Conservation (phyloP, 306 rosid species). For the Pueraria montana region DNA sequence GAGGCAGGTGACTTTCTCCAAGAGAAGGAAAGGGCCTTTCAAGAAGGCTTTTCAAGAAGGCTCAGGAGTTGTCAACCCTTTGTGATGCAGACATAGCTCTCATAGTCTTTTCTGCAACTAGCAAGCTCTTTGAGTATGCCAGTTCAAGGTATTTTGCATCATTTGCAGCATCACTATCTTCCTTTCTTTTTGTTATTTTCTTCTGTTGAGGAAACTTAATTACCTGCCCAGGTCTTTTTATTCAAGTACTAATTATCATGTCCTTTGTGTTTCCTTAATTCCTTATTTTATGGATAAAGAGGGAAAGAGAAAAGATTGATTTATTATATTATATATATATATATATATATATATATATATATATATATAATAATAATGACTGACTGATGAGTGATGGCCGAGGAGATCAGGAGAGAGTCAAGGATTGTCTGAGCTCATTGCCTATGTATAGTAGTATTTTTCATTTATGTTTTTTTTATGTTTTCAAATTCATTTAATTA, state of each 20-base stretch:
- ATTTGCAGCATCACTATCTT: neutral
- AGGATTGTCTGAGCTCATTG: neutral
- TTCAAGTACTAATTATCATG: neutral
- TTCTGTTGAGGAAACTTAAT: neutral
- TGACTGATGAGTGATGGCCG: neutral
- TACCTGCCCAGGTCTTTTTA: neutral
- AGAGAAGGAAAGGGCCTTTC: constrained; percentile 69
- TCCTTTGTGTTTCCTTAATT: neutral
- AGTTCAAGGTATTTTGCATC: constrained; percentile 54
- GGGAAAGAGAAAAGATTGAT: neutral
- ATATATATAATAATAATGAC: neutral
- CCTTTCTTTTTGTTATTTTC: neutral
- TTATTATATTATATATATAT: no score
- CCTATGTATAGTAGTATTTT: neutral
- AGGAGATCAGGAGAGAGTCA: neutral
- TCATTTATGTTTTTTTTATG: neutral
- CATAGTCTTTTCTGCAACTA: constrained; percentile 62
- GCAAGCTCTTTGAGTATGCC: constrained; percentile 62
- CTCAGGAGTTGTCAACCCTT: constrained; percentile 62
- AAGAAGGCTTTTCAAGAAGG: constrained; percentile 69
- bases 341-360: no score
- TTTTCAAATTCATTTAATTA: no score
- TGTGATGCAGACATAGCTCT: constrained; percentile 72
- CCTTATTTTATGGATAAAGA: neutral
- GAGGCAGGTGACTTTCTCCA: constrained; percentile 69